These are phyloP conservation scores for Vaccinium darrowii DNA, from an alignment of 148 eudicot species.

Conservation along the genomic window DNA sequence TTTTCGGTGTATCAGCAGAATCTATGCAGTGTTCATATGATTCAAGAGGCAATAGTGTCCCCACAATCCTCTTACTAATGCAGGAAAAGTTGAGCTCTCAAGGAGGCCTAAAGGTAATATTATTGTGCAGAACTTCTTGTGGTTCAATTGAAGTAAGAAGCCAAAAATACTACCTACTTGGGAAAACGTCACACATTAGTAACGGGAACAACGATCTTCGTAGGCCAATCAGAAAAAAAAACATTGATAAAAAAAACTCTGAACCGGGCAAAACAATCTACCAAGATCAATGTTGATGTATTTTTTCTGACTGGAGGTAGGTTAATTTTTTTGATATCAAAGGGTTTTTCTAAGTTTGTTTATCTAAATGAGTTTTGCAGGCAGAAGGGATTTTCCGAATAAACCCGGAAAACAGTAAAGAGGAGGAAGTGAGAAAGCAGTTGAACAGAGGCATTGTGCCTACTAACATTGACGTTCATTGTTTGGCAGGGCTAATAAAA, in stretches of 20 bases:
- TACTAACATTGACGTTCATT: slow-evolving; percentile 78
- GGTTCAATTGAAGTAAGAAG: not conserved
- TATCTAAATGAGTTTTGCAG: slow-evolving; percentile 29
- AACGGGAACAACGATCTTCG: too few relatives aligned
- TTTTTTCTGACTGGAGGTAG: too few relatives aligned
- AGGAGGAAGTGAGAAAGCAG: slow-evolving; percentile 70
- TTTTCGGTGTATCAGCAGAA: slow-evolving; percentile 88
- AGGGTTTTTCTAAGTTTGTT: too few relatives aligned
- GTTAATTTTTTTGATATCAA: too few relatives aligned
- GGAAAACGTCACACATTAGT: too few relatives aligned
- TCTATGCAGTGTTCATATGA: slow-evolving; percentile 90
- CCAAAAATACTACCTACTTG: too few relatives aligned
- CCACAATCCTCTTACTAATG: slow-evolving; percentile 76
- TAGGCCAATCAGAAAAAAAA: too few relatives aligned
- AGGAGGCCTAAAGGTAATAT: slow-evolving; percentile 67
- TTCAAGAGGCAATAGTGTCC: slow-evolving; percentile 85
- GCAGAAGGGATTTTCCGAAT: slow-evolving; percentile 92
- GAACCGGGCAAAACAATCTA: too few relatives aligned
- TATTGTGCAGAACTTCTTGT: not conserved
- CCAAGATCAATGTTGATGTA: too few relatives aligned
- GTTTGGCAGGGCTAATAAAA: slow-evolving; percentile 82
- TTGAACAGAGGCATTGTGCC: slow-evolving; percentile 85
- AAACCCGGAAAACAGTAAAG: slow-evolving; percentile 83
- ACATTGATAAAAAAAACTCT: too few relatives aligned
- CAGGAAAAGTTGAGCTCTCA: slow-evolving; percentile 72